Evolutionary conservation across 805 yeast species (phyloP).

Genomic region (Nematodospora valgi): DNA sequence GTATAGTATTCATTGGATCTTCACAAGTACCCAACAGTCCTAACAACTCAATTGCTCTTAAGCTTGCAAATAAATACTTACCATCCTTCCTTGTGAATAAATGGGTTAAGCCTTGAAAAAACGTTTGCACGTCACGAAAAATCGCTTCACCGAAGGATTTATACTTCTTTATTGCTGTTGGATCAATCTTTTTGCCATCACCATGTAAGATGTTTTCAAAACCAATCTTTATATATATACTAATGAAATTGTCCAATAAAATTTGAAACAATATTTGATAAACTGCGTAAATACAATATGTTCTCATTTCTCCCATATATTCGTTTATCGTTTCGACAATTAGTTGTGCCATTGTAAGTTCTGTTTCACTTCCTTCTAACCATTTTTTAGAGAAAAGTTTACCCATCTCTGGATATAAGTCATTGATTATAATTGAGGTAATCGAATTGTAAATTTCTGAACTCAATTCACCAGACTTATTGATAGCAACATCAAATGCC

Average conservation of each 20-base stretch:
- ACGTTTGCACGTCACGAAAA: slow-evolving; percentile 35
- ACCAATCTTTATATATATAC: slow-evolving; percentile 38
- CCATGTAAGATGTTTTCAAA: slow-evolving; percentile 40
- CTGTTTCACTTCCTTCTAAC: slow-evolving; percentile 53
- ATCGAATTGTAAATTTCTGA: slow-evolving; percentile 70
- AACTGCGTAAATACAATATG: slow-evolving; percentile 40
- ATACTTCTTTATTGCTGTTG: slow-evolving; percentile 29
- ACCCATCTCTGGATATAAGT: slow-evolving; percentile 59
- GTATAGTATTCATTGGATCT: slow-evolving; percentile 30
- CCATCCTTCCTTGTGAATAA: slow-evolving; percentile 40
- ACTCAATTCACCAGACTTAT: slow-evolving; percentile 72
- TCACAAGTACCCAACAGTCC: slow-evolving; percentile 38
- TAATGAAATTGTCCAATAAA: slow-evolving; percentile 35
- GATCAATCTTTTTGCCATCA: slow-evolving; percentile 40
- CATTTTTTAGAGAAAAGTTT: slow-evolving; percentile 65
- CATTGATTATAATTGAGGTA: slow-evolving; percentile 68
- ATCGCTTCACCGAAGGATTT: slow-evolving; percentile 38
- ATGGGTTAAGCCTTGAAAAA: slow-evolving; percentile 33
- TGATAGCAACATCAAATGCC: slow-evolving; percentile 45
- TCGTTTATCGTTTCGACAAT: slow-evolving; percentile 73
- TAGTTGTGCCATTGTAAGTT: slow-evolving; percentile 49
- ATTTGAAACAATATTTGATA: slow-evolving; percentile 37
- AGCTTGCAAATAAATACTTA: slow-evolving; percentile 34
- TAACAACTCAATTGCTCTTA: slow-evolving; percentile 39
- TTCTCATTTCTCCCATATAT: slow-evolving; percentile 63